Conservation (phyloP, 1,284 basidiomycete species). For the Naganishia sp. region DNA sequence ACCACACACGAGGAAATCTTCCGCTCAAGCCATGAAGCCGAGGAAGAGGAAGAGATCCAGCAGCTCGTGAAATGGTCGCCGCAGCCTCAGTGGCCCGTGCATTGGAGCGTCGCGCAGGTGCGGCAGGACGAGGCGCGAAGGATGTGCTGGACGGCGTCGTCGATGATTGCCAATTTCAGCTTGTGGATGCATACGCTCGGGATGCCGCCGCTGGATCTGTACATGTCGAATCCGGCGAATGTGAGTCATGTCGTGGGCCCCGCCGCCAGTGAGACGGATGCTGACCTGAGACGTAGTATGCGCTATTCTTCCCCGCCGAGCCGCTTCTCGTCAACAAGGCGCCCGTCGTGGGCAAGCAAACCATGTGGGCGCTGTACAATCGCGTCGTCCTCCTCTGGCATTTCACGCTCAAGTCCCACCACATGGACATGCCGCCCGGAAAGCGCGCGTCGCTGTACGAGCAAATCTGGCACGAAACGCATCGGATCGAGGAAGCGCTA, state of each 20-base stretch:
- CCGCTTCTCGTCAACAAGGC: slow-evolving; percentile 27
- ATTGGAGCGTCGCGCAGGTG: slow-evolving; percentile 35
- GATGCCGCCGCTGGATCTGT: slow-evolving; percentile 30
- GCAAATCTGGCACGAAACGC: slow-evolving; percentile 32
- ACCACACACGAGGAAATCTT: slow-evolving; percentile 21
- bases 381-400: slow-evolving; percentile 39
- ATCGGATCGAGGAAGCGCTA: slow-evolving; percentile 32
- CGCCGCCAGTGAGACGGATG: background rate
- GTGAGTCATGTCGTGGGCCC: slow-evolving; percentile 27
- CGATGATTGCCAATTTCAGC: slow-evolving; percentile 37
- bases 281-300: slow-evolving; percentile 34
- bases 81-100: slow-evolving; percentile 33
- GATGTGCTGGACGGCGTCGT: slow-evolving; percentile 40
- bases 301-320: slow-evolving; percentile 39
- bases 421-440: slow-evolving; percentile 11
- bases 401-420: slow-evolving; percentile 8
- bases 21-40: slow-evolving; percentile 8
- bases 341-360: slow-evolving; percentile 32
- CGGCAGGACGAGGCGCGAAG: slow-evolving; percentile 40
- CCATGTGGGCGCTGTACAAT: slow-evolving; percentile 40
- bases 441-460: slow-evolving; percentile 8
- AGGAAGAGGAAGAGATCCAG: slow-evolving; percentile 16
- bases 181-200: slow-evolving; percentile 36
- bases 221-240: slow-evolving; percentile 36
- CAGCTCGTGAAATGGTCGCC: slow-evolving; percentile 33